Evolutionary conservation across 164 flowering plant species (phyloP).

Genomic region (Platanus orientalis): DNA sequence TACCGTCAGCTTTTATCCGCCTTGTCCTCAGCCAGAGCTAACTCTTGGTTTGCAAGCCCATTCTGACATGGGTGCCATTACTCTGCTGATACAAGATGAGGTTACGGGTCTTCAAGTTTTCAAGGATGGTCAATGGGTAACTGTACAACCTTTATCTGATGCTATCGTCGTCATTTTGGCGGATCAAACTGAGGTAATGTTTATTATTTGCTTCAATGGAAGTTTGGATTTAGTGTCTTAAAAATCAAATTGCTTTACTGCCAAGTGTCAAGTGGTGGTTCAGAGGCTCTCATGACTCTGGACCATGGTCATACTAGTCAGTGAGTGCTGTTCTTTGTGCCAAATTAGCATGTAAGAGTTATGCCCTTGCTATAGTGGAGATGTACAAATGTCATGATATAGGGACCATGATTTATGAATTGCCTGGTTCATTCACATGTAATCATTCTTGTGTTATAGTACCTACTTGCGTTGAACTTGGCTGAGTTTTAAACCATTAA

Average conservation of each 20-base stretch:
- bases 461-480: too few relatives aligned
- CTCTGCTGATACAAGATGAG: constrained; percentile 81
- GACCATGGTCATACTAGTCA: background rate
- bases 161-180: constrained; percentile 80
- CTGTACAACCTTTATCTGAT: constrained; percentile 55
- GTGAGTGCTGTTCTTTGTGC: background rate
- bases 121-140: constrained; percentile 72
- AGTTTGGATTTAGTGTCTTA: background rate
- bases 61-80: constrained; percentile 88
- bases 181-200: constrained; percentile 85
- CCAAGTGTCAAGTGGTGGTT: too few relatives aligned
- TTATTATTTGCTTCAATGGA: background rate
- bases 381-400: background rate
- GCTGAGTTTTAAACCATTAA: too few relatives aligned
- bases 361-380: background rate
- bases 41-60: constrained; percentile 89
- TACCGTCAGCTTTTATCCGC: constrained; percentile 83
- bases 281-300: background rate
- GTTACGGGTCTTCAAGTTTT: constrained; percentile 80
- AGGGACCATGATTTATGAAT: background rate
- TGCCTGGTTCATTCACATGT: too few relatives aligned
- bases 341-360: background rate
- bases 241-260: too few relatives aligned
- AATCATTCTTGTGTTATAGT: too few relatives aligned
- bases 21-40: constrained; percentile 93